These are phyloP conservation scores for Pholiota conissans DNA, from an alignment of 768 basidiomycete genomes.

Conservation along the genomic window DNA sequence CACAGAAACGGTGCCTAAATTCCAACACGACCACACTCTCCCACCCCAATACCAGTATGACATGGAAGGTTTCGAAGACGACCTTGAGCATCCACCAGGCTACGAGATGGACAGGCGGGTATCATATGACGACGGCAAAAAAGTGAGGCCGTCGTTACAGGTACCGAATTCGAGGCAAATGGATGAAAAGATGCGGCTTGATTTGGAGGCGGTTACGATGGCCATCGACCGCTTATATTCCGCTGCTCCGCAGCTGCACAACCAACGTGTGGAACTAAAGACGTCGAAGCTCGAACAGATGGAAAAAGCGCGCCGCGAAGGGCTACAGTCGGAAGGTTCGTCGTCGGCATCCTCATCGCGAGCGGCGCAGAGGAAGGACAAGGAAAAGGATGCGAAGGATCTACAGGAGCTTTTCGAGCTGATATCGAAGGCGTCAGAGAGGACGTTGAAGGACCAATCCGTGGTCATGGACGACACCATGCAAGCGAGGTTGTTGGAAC, in stretches of 20 bases:
- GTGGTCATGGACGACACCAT: slow-evolving; percentile 65
- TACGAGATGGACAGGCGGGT: slow-evolving; percentile 44
- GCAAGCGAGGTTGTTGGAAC: slow-evolving; percentile 48
- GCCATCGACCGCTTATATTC: slow-evolving; percentile 90
- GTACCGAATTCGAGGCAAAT: slow-evolving; percentile 26
- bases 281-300: slow-evolving; percentile 68
- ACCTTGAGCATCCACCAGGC: slow-evolving; percentile 50
- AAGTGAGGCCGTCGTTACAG: slow-evolving; percentile 23
- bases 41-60: slow-evolving; percentile 55
- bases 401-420: slow-evolving; percentile 72
- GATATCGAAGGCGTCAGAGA: slow-evolving; percentile 67
- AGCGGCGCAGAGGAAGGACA: slow-evolving; percentile 30
- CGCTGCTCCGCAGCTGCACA: slow-evolving; percentile 84
- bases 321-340: slow-evolving; percentile 20
- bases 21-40: slow-evolving; percentile 34
- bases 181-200: slow-evolving; percentile 82
- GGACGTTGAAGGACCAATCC: slow-evolving; percentile 69
- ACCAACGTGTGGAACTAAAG: slow-evolving; percentile 92
- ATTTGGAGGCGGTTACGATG: slow-evolving; percentile 80
- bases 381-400: slow-evolving; percentile 52
- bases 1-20: slow-evolving; percentile 34
- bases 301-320: slow-evolving; percentile 62
- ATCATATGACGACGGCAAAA: slow-evolving; percentile 38
- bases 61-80: slow-evolving; percentile 51
- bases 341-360: slow-evolving; percentile 8